Evolutionary conservation across 139 green algal species (phyloP), one percentile per base, ranked within the genome.

Genomic region (Penium margaritaceum): DNA sequence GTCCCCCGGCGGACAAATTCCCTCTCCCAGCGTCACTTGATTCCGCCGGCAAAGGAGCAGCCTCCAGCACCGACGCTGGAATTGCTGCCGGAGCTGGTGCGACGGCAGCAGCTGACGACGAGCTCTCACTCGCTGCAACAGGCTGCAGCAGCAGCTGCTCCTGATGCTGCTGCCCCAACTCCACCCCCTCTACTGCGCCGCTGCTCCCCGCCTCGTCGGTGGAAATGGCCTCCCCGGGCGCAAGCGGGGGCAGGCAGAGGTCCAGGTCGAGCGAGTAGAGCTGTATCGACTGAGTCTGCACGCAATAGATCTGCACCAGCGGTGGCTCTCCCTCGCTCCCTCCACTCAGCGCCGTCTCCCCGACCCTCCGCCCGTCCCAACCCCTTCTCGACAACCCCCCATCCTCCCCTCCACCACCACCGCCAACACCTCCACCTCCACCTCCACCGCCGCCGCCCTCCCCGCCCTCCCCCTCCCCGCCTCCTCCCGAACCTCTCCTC

Each of bases 281-380:
- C 84, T 96, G 91, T 0, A 96, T 86, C 0, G 81, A 88, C 19
- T 90, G 81, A 5, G 88, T 86, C 81, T 97, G 90, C 43, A 94
- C 76, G 43, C 73, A 86, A 64, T 80, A 86, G 34, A 95, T 66
- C 55, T 78, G 76, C 46, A 84, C 81, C 32, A 43, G 74, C 47
- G 80, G 75, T 5, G 2, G 0, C 34, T 24, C 12, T 4, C 37
- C 74, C n/a, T 3, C 30, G 3, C 3, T 9, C 29, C n/a, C 14
- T 54, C 70, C 39, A 19, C 17, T 67, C 39, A 32, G 0, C 68
- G 30, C 51, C 51, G n/a, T 51, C 51, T 24, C 51, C 29, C 3
- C 12, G 27, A 66, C 32, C 58, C 12, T 3, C 58, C 15, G 29
- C 12, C 17, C 51, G 24, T 33, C 51, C 51, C 15, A 9, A n/a